Evolutionary conservation across 1,139 yeast species (phyloP).

Genomic region (Waltiozyma sp.): DNA sequence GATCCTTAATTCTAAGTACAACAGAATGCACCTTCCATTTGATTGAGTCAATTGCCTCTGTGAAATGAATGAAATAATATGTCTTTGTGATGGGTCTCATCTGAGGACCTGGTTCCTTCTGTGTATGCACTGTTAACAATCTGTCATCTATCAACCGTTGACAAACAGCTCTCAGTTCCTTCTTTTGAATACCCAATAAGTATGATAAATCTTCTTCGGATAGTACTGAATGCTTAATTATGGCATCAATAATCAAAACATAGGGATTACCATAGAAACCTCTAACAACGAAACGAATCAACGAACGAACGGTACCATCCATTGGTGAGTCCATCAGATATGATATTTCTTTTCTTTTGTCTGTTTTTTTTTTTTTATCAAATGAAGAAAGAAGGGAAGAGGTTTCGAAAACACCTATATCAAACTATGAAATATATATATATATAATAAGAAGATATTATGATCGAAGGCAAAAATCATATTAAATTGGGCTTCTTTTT

Average conservation of each 20-base stretch:
- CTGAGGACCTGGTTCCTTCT: slow-evolving; percentile 72
- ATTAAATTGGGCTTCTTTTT: no score
- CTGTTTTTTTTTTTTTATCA: no score
- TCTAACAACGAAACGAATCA: slow-evolving; percentile 50
- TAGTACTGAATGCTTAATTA: slow-evolving; percentile 80
- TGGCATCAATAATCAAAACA: slow-evolving; percentile 76
- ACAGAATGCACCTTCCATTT: slow-evolving; percentile 93
- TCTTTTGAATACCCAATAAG: slow-evolving; percentile 72
- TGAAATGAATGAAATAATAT: slow-evolving; percentile 77
- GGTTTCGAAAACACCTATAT: no score
- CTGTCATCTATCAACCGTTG: slow-evolving; percentile 79
- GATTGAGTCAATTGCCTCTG: slow-evolving; percentile 90
- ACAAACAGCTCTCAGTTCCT: slow-evolving; percentile 77
- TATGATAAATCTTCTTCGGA: slow-evolving; percentile 89
- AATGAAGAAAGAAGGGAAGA: no score
- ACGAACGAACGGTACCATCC: slow-evolving; percentile 17
- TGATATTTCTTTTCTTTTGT: no score
- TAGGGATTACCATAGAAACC: slow-evolving; percentile 85
- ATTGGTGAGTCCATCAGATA: slow-evolving; percentile 5
- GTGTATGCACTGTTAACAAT: slow-evolving; percentile 52
- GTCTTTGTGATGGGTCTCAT: slow-evolving; percentile 64
- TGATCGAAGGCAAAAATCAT: no score
- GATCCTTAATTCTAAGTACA: slow-evolving; percentile 69
- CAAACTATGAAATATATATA: no score
- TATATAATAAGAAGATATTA: no score